These are phyloP conservation scores for Alopecurus myosuroides DNA, from an alignment of 176 grass and related monocot species.

Conservation along the genomic window DNA sequence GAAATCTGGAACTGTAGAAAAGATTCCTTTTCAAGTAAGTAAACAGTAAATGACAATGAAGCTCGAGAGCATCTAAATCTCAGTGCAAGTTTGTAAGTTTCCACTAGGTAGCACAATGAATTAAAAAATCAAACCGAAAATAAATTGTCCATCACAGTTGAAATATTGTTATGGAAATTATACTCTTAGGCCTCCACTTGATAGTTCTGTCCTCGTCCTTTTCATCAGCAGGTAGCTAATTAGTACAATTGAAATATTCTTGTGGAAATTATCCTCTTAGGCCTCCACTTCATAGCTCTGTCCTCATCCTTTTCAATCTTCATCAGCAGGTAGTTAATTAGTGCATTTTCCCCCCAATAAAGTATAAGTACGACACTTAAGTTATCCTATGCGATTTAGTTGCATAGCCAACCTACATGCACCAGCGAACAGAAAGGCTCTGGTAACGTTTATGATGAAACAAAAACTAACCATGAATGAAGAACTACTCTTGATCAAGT, in stretches of 20 bases:
- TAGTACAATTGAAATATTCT: neutral
- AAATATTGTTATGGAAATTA: neutral
- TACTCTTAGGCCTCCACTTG: neutral
- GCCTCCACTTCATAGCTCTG: neutral
- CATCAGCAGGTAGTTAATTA: neutral
- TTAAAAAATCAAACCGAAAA: neutral
- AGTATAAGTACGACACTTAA: neutral
- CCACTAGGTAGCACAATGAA: neutral
- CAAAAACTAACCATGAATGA: neutral
- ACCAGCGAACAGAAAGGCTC: neutral
- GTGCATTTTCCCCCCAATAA: neutral
- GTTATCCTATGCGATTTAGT: neutral
- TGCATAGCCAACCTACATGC: neutral
- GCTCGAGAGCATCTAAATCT: neutral
- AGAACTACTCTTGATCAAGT: neutral
- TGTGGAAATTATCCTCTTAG: neutral
- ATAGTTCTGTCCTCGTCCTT: neutral
- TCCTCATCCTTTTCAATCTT: neutral
- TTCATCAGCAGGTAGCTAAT: neutral
- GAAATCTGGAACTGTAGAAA: neutral
- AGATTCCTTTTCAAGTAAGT: neutral
- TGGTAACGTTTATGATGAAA: neutral
- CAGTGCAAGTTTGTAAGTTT: neutral
- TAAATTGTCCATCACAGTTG: neutral
- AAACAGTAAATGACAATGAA: slow-evolving; percentile 8